These are phyloP conservation scores for Thelonectria olida DNA, from an alignment of 2,329 filamentous ascomycete species.

Conservation along the genomic window DNA sequence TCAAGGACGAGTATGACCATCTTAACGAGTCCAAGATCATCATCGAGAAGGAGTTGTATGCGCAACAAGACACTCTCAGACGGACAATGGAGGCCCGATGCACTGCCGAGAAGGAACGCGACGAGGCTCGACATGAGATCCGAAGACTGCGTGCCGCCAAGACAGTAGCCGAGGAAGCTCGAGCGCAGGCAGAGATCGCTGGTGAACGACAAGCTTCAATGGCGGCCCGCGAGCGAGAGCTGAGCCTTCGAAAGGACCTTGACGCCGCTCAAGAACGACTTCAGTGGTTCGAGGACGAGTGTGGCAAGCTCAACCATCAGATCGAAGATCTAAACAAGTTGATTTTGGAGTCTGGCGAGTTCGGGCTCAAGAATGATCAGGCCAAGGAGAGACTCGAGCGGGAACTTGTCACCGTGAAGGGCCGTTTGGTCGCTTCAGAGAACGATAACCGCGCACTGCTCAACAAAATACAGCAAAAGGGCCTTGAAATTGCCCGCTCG, in stretches of 20 bases:
- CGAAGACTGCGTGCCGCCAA: conserved; percentile 85
- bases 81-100: conserved; percentile 84
- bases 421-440: conserved; percentile 88
- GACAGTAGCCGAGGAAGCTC: conserved; percentile 84
- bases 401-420: conserved; percentile 90
- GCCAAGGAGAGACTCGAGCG: conserved; percentile 93
- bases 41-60: conserved; percentile 97
- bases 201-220: conserved; percentile 83
- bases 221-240: conserved; percentile 82
- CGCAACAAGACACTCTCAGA: conserved; percentile 90
- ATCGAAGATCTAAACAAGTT: conserved; percentile 88
- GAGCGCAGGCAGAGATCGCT: conserved; percentile 81
- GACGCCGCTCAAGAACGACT: conserved; percentile 81
- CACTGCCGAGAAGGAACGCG: conserved; percentile 85
- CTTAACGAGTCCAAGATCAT: conserved; percentile 96
- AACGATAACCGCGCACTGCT: conserved; percentile 96
- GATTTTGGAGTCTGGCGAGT: conserved; percentile 88
- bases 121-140: conserved; percentile 88
- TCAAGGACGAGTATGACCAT: conserved; percentile 85
- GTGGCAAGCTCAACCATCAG: conserved; percentile 77
- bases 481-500: conserved; percentile 92
- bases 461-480: conserved; percentile 97
- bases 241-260: conserved; percentile 80
- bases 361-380: conserved; percentile 89
- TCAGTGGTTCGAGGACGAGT: conserved; percentile 82